phyloP scores from a whole-genome alignment of 371 early-diverging fungal genomes.

The Polyrhizophydium stewartii region DNA sequence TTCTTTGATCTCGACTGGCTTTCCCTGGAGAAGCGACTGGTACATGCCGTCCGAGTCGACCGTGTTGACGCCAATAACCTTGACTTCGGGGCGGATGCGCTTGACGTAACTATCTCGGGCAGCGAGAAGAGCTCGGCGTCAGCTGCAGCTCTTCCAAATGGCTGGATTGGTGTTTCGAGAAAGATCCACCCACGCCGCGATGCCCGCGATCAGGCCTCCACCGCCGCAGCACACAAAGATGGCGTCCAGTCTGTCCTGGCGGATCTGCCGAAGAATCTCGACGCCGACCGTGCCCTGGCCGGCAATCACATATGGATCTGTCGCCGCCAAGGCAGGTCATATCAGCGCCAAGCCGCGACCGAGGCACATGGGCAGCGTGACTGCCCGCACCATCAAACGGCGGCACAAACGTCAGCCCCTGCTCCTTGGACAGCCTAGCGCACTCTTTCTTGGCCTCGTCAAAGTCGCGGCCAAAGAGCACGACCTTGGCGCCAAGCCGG shows the following conservation, averaged over 20 bases:
- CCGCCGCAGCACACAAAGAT: slow-evolving; percentile 89
- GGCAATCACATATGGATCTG: slow-evolving; percentile 91
- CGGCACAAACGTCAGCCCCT: slow-evolving; percentile 78
- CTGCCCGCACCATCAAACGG: slow-evolving; percentile 68
- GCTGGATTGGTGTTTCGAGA: no score
- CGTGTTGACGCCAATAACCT: slow-evolving; percentile 80
- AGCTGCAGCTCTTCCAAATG: no score
- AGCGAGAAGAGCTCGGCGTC: no score
- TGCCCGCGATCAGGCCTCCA: slow-evolving; percentile 86
- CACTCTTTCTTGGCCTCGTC: slow-evolving; percentile 89
- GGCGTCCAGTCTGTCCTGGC: slow-evolving; percentile 54
- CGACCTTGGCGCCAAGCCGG: slow-evolving; percentile 83
- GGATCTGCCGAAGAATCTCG: slow-evolving; percentile 78
- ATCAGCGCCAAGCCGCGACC: neutral
- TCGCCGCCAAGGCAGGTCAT: neutral
- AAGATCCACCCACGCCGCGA: slow-evolving; percentile 50
- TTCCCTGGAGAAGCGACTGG: slow-evolving; percentile 57
- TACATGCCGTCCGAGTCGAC: slow-evolving; percentile 83
- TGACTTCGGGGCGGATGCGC: slow-evolving; percentile 77
- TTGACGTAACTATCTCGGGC: slow-evolving; percentile 74
- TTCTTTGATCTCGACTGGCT: slow-evolving; percentile 59
- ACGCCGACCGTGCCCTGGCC: slow-evolving; percentile 94
- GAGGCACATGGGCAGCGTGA: neutral
- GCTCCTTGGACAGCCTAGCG: slow-evolving; percentile 35
- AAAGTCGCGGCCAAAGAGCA: slow-evolving; percentile 82